phyloP scores from a whole-genome alignment of 257 asterid species.

The Echium plantagineum region DNA sequence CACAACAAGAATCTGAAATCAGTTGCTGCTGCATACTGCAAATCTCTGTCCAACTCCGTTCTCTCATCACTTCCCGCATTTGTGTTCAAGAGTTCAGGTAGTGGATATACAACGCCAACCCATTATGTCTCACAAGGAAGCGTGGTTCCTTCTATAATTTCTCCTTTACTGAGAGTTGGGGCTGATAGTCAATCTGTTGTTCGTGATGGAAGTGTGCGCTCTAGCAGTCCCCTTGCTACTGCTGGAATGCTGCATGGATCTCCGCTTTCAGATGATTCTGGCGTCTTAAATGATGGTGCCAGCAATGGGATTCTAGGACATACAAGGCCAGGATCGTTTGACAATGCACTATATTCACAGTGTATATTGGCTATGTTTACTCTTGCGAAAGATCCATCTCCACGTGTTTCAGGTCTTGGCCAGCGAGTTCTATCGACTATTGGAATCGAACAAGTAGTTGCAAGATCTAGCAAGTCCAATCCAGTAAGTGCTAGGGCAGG shows the following conservation, averaged over 20 bases:
- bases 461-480: constrained; percentile 27
- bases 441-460: constrained; percentile 73
- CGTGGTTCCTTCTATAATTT: constrained; percentile 50
- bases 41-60: constrained; percentile 63
- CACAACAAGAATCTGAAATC: constrained; percentile 86
- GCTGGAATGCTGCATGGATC: constrained; percentile 77
- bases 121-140: constrained; percentile 64
- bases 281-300: constrained; percentile 35
- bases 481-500: constrained; percentile 16
- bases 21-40: constrained; percentile 83
- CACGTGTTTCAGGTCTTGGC: constrained; percentile 71
- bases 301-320: constrained; percentile 53
- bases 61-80: constrained; percentile 80
- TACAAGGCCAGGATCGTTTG: constrained; percentile 44
- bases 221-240: constrained; percentile 70
- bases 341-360: constrained; percentile 52
- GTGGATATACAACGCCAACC: constrained; percentile 78
- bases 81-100: constrained; percentile 51
- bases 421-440: constrained; percentile 55
- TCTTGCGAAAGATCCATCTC: constrained; percentile 82
- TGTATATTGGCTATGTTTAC: constrained; percentile 63
- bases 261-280: constrained; percentile 80
- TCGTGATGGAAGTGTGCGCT: constrained; percentile 58
- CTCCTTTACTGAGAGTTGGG: constrained; percentile 59
- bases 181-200: constrained; percentile 41